Conservation (phyloP, 1,284 basidiomycete genomes). For the Grifola frondosa region DNA sequence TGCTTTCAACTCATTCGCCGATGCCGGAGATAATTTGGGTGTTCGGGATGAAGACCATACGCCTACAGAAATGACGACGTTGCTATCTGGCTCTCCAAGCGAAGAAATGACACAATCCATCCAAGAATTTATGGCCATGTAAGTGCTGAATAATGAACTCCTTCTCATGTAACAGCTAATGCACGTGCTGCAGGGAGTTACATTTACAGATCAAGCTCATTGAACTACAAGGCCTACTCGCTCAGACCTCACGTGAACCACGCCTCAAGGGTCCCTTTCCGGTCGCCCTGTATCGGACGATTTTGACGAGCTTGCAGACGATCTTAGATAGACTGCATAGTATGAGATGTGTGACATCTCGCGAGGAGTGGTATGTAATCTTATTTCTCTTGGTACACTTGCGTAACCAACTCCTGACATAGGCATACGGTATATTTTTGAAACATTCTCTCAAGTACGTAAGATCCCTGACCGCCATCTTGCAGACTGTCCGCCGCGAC, state of each 20-base stretch:
- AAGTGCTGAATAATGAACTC: constrained; percentile 28
- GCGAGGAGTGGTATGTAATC: constrained; percentile 83
- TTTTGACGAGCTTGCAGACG: constrained; percentile 84
- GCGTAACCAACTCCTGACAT: constrained; percentile 10
- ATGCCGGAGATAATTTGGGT: constrained; percentile 18
- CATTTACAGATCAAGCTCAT: constrained; percentile 91
- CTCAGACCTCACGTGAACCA: constrained; percentile 90
- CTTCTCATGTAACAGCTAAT: neutral
- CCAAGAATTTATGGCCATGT: constrained; percentile 90
- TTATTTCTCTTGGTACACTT: constrained; percentile 5
- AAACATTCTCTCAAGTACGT: constrained; percentile 22
- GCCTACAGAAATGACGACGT: constrained; percentile 35
- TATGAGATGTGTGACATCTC: constrained; percentile 92
- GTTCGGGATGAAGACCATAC: constrained; percentile 27
- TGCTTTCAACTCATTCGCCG: constrained; percentile 65
- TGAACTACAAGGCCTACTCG: constrained; percentile 76
- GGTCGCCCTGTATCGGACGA: constrained; percentile 75
- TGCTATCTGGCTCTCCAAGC: constrained; percentile 40
- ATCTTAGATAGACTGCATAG: constrained; percentile 90
- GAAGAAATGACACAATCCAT: constrained; percentile 70
- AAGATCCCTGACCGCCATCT: neutral
- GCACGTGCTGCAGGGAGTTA: constrained; percentile 76
- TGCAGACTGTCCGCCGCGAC: constrained; percentile 72
- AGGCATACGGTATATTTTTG: constrained; percentile 78
- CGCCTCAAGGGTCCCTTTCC: constrained; percentile 94